phyloP scores from a whole-genome alignment of 1,284 basidiomycete genomes.

The Psilocybe mexicana region DNA sequence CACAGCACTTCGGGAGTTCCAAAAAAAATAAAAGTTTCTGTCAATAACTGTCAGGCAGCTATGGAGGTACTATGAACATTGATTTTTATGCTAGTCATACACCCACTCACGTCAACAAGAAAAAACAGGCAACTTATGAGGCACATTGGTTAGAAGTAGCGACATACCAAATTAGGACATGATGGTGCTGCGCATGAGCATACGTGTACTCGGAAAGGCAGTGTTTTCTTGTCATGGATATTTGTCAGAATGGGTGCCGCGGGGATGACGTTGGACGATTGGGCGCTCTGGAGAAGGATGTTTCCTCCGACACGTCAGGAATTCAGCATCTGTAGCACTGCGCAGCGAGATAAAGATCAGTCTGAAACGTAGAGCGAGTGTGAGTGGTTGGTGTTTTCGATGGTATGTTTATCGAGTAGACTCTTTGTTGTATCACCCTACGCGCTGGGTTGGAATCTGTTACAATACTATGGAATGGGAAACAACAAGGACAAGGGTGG shows the following conservation, averaged over 20 bases:
- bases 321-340: conserved; percentile 2
- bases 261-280: background rate
- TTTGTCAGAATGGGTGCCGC: conserved; percentile 5
- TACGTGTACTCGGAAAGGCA: conserved; percentile 3
- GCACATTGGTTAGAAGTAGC: too few species aligned
- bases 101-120: too few species aligned
- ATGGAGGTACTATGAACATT: too few species aligned
- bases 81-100: too few species aligned
- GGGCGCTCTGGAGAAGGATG: conserved; percentile 3
- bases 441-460: too few species aligned
- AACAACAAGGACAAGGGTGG: background rate
- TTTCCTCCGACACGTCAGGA: background rate
- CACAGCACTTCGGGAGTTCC: background rate
- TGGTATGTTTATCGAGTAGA: too few species aligned
- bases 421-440: background rate
- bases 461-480: too few species aligned
- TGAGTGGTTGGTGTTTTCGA: background rate
- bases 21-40: too few species aligned
- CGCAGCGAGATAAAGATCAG: conserved; percentile 9
- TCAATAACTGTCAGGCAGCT: too few species aligned
- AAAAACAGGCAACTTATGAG: too few species aligned
- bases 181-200: conserved; percentile 4
- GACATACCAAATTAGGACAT: background rate
- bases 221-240: conserved; percentile 5
- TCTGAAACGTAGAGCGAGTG: background rate